Evolutionary conservation across 768 basidiomycete species (phyloP), one percentile per base, ranked within the genome.

Genomic region (Kwoniella heveanensis): DNA sequence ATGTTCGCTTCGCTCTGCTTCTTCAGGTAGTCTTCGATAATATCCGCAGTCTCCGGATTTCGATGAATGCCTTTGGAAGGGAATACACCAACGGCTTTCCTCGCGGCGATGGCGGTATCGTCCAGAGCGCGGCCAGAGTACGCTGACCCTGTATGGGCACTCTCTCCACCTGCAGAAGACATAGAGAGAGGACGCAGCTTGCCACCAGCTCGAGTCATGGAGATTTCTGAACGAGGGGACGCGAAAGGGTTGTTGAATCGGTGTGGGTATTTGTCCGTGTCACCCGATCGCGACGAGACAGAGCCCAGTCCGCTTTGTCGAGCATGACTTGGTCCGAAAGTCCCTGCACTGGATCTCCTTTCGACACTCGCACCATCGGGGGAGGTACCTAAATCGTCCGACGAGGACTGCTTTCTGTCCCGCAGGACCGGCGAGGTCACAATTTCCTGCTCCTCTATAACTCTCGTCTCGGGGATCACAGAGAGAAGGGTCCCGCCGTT

Each of bases 21-120:
- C n/a, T 70, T 50, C 17, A 74, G 62, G 39, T 72, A 62, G 4
- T 67, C 66, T 10, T 61, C 52, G 22, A 72, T 72, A 1, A 60
- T 60, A 21, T 50, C 58, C n/a, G 67, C 64, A 17, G 56, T 62
- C 54, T 74, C 68, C 19, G 64, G 68, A 4, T 48, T 32, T n/a
- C 64, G 66, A 49, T 71, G 69, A 2, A 55, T 27, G 8, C 51
- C 60, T 22, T 55, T 61, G 9, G 46, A 12, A 17, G 69, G 65
- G 44, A 63, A 68, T 25, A 56, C 29, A 1, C 66, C 66, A 17
- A 60, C 17, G 5, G 54, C 55, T 9, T 54, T 55, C 17, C 62
- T 57, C 39, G 62, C 64, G 36, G 53, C 58, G 21, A 54, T 53
- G 15, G 46, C 58, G 26, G 64, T 57, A 57, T 51, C 68, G 27